Percentiles rank a stretch among this genome's conserved stretches.
Evolutionary conservation across 768 basidiomycete genomes (phyloP).

Genomic region (Rhizopogon roseolus): DNA sequence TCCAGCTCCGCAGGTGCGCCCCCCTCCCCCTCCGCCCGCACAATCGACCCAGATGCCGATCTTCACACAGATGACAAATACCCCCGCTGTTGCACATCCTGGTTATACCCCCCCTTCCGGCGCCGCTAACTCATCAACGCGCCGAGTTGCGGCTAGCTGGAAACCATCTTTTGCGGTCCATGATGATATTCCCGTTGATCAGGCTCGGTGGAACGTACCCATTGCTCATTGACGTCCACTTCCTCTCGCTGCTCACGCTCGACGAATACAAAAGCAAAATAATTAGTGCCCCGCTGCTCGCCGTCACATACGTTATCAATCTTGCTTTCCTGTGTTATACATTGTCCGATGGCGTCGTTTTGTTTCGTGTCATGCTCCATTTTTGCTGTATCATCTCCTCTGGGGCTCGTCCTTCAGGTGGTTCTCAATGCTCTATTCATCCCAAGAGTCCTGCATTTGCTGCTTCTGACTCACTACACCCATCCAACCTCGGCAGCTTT

Average conservation of each 20-base stretch:
- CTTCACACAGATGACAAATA: conserved; percentile 24
- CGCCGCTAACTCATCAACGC: conserved; percentile 41
- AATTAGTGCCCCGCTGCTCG: conserved; percentile 6
- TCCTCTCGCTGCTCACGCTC: background rate
- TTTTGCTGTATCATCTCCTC: background rate
- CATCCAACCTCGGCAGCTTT: background rate
- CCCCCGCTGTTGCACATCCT: conserved; percentile 5
- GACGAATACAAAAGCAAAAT: background rate
- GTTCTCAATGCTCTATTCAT: background rate
- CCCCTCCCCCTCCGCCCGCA: conserved; percentile 9
- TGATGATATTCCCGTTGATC: conserved; percentile 23
- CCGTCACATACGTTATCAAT: conserved; percentile 3
- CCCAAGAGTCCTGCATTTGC: background rate
- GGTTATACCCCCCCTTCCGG: conserved; percentile 52
- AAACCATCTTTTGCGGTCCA: conserved; percentile 13
- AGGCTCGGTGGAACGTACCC: conserved; percentile 24
- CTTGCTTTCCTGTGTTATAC: background rate
- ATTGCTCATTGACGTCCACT: background rate
- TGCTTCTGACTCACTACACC: background rate
- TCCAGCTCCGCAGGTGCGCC: conserved; percentile 17
- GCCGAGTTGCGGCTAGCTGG: conserved; percentile 56
- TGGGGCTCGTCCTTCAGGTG: background rate
- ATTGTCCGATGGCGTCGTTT: conserved; percentile 2
- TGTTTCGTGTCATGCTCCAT: conserved; percentile 2
- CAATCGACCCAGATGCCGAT: conserved; percentile 16